Evolutionary conservation across 192 early-diverging fungal genomes (phyloP), one percentile per base, ranked within the genome.

Genomic region (Dimargaris cristalligena): DNA sequence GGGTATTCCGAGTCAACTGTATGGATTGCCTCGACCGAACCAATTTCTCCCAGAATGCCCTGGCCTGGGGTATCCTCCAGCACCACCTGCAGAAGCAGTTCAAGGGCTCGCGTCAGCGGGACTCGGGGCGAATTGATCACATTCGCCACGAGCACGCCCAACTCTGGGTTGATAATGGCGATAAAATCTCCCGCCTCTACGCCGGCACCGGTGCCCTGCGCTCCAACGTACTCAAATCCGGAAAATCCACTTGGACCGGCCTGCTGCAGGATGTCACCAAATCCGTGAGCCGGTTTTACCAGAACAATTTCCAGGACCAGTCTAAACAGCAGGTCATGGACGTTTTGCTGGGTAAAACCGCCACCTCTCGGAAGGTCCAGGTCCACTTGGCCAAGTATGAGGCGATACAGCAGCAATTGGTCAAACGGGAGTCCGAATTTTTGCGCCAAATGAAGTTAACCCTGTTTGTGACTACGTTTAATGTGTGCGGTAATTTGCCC

Each of bases 181-280:
- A 99, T 67, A 78, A 78, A 52, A 68, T 99, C 10, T 91, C 89
- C 25, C 86, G 80, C 51, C 86, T 94, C 13, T 99, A 97, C 65
- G 86, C 97, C 3, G 97, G 97, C 16, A 97, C 94, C 28, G 93
- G 93, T 8, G 97, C 97, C 11, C 76, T 99, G 0, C 92, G 92
- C 60, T 88, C 90, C 0, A 84, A 84, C 8, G 84, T 86, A 38
- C 95, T 93, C 0, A 75, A 90, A 16, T 86, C 89, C 2, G 93
- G 92, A 46, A 97, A 95, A 60, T 78, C 70, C 8, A 68, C 63
- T 2, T 73, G 67, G 63, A 62, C 64, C 28, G 86, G 88, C 34
- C 80, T 93, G 44, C 52, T 99, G 26, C 87, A 90, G 60, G 94
- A 97, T 67, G 91, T 94, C 18, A 84, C 87, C 3, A 95, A 94